These are phyloP conservation scores for Myxozyma mucilagina DNA, from an alignment of 805 yeast species.

Conservation along the genomic window DNA sequence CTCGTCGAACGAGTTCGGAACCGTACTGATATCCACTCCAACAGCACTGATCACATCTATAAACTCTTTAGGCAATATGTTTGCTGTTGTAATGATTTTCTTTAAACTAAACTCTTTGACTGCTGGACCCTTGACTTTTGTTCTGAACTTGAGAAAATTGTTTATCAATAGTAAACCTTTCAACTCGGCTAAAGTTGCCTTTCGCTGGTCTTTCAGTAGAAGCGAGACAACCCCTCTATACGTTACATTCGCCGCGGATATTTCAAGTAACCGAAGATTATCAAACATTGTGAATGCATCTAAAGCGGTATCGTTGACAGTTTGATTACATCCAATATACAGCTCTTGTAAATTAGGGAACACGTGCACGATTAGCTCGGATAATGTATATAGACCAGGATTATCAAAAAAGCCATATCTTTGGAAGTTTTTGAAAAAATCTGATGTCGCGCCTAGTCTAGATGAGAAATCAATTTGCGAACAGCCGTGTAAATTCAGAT, in stretches of 20 bases:
- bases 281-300: constrained; percentile 9
- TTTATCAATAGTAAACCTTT: no score
- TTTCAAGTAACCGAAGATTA: constrained; percentile 1
- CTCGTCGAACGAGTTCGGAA: no score
- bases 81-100: no score
- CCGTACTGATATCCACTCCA: no score
- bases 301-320: constrained; percentile 9
- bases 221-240: background rate
- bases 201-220: background rate
- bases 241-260: background rate
- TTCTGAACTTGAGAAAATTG: no score
- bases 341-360: constrained; percentile 14
- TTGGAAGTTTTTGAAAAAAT: constrained; percentile 6
- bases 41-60: no score
- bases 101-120: no score
- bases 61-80: no score
- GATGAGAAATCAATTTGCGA: constrained; percentile 3
- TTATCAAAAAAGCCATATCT: constrained; percentile 9
- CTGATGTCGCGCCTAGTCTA: constrained; percentile 2
- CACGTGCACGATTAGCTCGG: constrained; percentile 11
- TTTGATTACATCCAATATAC: constrained; percentile 7
- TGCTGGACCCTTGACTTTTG: no score
- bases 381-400: background rate
- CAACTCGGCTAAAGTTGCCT: background rate
- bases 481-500: constrained; percentile 14